phyloP scores from a whole-genome alignment of 1,284 basidiomycete species.

The Pseudozyma sp. region DNA sequence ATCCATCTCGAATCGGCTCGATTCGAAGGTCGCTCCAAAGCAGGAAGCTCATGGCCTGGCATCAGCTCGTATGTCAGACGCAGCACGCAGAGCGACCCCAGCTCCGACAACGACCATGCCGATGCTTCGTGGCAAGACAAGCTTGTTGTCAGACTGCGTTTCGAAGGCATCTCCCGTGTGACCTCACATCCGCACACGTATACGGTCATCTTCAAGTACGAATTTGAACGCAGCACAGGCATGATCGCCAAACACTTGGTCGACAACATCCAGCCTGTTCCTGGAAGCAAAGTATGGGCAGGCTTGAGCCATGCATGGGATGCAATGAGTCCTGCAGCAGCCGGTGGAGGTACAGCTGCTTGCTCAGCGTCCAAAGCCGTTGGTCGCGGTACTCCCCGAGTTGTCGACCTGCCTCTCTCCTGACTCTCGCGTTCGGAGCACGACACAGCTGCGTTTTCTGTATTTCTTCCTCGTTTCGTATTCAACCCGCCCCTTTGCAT shows the following conservation, averaged over 20 bases:
- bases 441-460: background rate
- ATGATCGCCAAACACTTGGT: slow-evolving; percentile 59
- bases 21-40: slow-evolving; percentile 43
- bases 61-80: slow-evolving; percentile 30
- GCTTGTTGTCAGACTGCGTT: slow-evolving; percentile 55
- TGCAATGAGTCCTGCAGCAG: slow-evolving; percentile 26
- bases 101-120: background rate
- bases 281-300: slow-evolving; percentile 57
- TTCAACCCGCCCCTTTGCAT: background rate
- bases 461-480: background rate
- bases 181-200: slow-evolving; percentile 58
- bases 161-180: slow-evolving; percentile 58
- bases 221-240: slow-evolving; percentile 59
- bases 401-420: too few species aligned
- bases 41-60: slow-evolving; percentile 39
- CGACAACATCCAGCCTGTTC: slow-evolving; percentile 64
- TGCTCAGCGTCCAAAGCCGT: slow-evolving; percentile 10
- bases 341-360: slow-evolving; percentile 18
- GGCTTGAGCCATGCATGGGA: slow-evolving; percentile 41
- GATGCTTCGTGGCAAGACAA: slow-evolving; percentile 33
- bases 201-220: slow-evolving; percentile 64
- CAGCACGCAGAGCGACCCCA: slow-evolving; percentile 1
- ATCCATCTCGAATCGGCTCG: slow-evolving; percentile 53
- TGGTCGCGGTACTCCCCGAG: background rate
- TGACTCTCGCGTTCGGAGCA: background rate